phyloP scores from a whole-genome alignment of 371 early-diverging fungal species.

The Cokeromyces recurvatus region DNA sequence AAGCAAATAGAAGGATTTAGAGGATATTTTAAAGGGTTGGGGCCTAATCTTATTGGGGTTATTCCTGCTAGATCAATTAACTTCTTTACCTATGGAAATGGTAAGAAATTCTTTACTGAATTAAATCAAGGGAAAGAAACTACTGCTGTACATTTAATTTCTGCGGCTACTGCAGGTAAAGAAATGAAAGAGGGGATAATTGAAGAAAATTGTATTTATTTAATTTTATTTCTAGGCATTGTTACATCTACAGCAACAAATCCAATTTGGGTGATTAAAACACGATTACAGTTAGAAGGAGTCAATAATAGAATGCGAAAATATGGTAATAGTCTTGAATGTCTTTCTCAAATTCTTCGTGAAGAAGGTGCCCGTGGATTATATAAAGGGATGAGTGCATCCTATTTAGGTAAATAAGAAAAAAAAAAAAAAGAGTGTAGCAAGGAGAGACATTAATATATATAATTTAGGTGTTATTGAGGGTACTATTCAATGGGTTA shows the following conservation, averaged over 20 bases:
- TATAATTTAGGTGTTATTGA: slow-evolving; percentile 73
- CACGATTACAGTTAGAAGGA: slow-evolving; percentile 86
- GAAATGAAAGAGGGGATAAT: not conserved
- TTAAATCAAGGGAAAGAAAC: slow-evolving; percentile 76
- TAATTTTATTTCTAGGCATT: slow-evolving; percentile 28
- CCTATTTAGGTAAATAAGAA: slow-evolving; percentile 61
- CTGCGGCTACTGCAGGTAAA: slow-evolving; percentile 81
- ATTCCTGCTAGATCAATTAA: slow-evolving; percentile 92
- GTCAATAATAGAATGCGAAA: slow-evolving; percentile 24
- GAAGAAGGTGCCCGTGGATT: slow-evolving; percentile 82
- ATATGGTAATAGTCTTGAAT: slow-evolving; percentile 78
- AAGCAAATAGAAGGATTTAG: slow-evolving; percentile 77
- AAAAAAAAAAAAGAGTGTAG: no score
- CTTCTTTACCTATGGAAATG: slow-evolving; percentile 87
- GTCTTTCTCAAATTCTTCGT: slow-evolving; percentile 58
- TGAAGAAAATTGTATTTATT: not conserved
- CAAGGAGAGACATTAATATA: no score
- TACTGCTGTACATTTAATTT: slow-evolving; percentile 72
- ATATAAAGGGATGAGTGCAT: slow-evolving; percentile 90
- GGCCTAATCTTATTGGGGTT: slow-evolving; percentile 90
- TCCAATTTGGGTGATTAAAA: slow-evolving; percentile 97
- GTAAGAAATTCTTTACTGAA: slow-evolving; percentile 72
- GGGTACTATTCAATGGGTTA: slow-evolving; percentile 89
- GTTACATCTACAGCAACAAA: slow-evolving; percentile 82
- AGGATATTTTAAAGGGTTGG: slow-evolving; percentile 90